Conservation (phyloP, 805 yeast genomes). For the Millerozyma acaciae region DNA sequence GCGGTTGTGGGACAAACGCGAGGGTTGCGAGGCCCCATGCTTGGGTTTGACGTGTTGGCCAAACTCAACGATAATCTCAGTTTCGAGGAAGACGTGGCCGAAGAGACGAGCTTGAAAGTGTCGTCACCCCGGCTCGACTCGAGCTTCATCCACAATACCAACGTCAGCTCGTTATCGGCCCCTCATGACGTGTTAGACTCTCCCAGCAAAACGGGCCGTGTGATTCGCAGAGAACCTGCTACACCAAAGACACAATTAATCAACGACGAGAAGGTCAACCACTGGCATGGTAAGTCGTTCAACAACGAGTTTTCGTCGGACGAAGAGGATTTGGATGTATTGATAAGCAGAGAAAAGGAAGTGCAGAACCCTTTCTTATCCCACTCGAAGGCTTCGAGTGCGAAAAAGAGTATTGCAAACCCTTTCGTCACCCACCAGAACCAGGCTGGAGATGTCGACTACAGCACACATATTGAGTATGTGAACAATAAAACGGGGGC, state of each 20-base stretch:
- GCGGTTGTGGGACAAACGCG: conserved; percentile 4
- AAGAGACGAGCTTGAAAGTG: conserved; percentile 2
- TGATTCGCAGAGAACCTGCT: conserved; percentile 11
- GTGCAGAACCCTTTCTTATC: conserved; percentile 5
- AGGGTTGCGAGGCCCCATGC: conserved; percentile 9
- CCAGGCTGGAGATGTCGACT: conserved; percentile 10
- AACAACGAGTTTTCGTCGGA: conserved; percentile 27
- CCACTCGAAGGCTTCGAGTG: neutral
- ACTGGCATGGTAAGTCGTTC: conserved; percentile 37
- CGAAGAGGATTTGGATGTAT: conserved; percentile 16
- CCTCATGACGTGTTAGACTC: neutral
- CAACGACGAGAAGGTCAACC: conserved; percentile 26
- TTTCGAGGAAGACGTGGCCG: conserved; percentile 22
- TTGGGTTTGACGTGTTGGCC: conserved; percentile 17
- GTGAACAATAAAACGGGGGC: conserved; percentile 38
- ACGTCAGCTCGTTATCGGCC: neutral
- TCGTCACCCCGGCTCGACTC: conserved; percentile 8
- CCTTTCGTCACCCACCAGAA: conserved; percentile 1
- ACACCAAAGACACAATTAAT: conserved; percentile 33
- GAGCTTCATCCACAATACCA: conserved; percentile 3
- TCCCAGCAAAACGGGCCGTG: neutral
- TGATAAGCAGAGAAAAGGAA: conserved; percentile 2
- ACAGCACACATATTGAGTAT: conserved; percentile 23
- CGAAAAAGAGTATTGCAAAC: neutral
- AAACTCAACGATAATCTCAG: conserved; percentile 19